These are phyloP conservation scores for Lupinus albus DNA, from an alignment of 306 rosid genomes.

Conservation along the genomic window DNA sequence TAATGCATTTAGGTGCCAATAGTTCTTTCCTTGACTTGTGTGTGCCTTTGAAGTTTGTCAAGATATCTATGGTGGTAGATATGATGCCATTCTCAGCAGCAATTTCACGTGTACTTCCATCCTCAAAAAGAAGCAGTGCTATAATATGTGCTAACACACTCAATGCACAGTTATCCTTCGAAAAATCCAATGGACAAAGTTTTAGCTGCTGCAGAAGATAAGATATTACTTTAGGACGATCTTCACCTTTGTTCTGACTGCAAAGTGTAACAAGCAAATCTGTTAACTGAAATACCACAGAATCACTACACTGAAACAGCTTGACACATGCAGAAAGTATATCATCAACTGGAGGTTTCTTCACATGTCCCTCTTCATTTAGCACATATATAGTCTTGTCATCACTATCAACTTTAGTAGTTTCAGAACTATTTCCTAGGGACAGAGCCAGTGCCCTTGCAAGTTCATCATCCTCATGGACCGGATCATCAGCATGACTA, in stretches of 20 bases:
- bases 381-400: constrained; percentile 77
- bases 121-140: constrained; percentile 89
- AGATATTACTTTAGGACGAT: constrained; percentile 80
- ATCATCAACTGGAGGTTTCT: constrained; percentile 92
- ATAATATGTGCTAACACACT: constrained; percentile 80
- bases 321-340: constrained; percentile 76
- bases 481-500: constrained; percentile 94
- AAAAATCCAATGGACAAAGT: constrained; percentile 78
- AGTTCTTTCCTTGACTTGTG: constrained; percentile 66
- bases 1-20: constrained; percentile 71
- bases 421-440: constrained; percentile 86
- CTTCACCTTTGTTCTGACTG: constrained; percentile 87
- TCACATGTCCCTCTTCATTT: constrained; percentile 71
- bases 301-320: constrained; percentile 84
- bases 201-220: constrained; percentile 93
- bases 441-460: constrained; percentile 96
- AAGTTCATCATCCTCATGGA: constrained; percentile 98
- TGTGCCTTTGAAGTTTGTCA: constrained; percentile 66
- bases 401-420: constrained; percentile 73
- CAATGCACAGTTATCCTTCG: constrained; percentile 70
- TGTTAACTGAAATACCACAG: constrained; percentile 84
- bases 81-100: constrained; percentile 83
- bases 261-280: constrained; percentile 91
- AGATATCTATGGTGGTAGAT: constrained; percentile 67
- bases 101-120: constrained; percentile 76